phyloP scores from a whole-genome alignment of 75 land plant species.

The Cunninghamia lanceolata region DNA sequence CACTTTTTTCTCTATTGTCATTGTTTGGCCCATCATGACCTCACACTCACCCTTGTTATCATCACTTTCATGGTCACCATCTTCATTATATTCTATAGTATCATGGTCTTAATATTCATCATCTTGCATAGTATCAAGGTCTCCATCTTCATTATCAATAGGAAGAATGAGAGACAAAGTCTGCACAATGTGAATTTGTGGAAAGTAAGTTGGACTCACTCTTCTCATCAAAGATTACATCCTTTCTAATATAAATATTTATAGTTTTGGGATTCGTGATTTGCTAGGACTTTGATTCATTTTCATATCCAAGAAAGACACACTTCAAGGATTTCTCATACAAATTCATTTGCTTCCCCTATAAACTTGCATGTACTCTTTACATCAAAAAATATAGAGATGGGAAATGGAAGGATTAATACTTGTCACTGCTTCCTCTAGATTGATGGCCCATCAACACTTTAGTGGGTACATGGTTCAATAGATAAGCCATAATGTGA shows the following conservation, averaged over 20 bases:
- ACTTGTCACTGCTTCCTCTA: background rate
- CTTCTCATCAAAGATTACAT: slow-evolving; percentile 25
- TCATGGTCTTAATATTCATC: no score
- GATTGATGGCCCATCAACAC: slow-evolving; percentile 11
- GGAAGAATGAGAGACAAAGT: background rate
- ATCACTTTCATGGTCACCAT: no score
- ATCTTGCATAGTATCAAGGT: no score
- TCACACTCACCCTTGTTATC: no score
- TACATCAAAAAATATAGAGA: slow-evolving; percentile 18
- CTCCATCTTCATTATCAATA: background rate
- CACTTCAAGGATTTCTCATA: slow-evolving; percentile 22
- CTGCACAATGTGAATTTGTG: background rate
- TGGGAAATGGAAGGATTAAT: slow-evolving; percentile 9
- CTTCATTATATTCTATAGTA: no score
- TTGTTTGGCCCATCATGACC: no score
- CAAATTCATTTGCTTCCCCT: slow-evolving; percentile 13
- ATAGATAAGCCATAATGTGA: background rate
- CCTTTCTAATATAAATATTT: slow-evolving; percentile 11
- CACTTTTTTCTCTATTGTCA: no score
- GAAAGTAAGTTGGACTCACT: background rate
- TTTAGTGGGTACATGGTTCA: slow-evolving; percentile 7
- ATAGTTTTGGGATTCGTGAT: slow-evolving; percentile 11
- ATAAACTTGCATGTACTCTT: slow-evolving; percentile 16
- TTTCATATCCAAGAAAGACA: slow-evolving; percentile 15
- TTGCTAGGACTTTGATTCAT: slow-evolving; percentile 11